phyloP scores from a whole-genome alignment of 192 early-diverging fungal species.

The Umbelopsis sp. region DNA sequence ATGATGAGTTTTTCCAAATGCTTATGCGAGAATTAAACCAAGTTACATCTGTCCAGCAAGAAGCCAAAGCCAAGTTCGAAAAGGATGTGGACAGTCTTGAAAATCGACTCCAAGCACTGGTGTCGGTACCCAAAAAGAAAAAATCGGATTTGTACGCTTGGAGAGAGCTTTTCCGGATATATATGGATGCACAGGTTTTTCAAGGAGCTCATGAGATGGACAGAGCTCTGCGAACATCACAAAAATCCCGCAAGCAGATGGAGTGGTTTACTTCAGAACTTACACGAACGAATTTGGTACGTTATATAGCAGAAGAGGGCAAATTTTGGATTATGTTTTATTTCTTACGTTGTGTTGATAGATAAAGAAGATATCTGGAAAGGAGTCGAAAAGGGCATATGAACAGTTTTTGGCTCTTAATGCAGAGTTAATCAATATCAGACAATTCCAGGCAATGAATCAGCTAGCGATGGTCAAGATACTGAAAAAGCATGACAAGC shows the following conservation, averaged over 20 bases:
- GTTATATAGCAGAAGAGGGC: not conserved
- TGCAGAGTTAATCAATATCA: slow-evolving; percentile 69
- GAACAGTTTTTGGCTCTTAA: slow-evolving; percentile 68
- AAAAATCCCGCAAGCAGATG: slow-evolving; percentile 62
- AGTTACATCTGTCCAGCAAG: slow-evolving; percentile 17
- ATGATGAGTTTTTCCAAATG: slow-evolving; percentile 41
- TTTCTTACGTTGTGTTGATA: not conserved
- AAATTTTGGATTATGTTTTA: not conserved
- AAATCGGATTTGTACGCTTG: slow-evolving; percentile 77
- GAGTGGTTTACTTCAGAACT: slow-evolving; percentile 61
- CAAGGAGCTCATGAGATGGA: slow-evolving; percentile 64
- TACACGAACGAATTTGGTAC: slow-evolving; percentile 46
- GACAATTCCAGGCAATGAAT: slow-evolving; percentile 79
- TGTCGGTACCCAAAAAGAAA: slow-evolving; percentile 26
- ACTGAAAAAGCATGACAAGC: slow-evolving; percentile 92
- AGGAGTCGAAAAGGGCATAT: slow-evolving; percentile 39
- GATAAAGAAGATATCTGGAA: slow-evolving; percentile 6
- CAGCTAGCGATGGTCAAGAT: slow-evolving; percentile 82
- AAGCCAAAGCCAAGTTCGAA: slow-evolving; percentile 24
- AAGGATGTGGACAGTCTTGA: slow-evolving; percentile 30
- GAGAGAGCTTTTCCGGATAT: slow-evolving; percentile 70
- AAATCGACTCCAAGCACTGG: slow-evolving; percentile 25
- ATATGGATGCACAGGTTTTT: slow-evolving; percentile 75
- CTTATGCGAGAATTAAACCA: slow-evolving; percentile 30
- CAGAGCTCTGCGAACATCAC: slow-evolving; percentile 46